phyloP scores from a whole-genome alignment of 176 grass and related monocot genomes.

The sorghum (Sorghum bicolor) region DNA sequence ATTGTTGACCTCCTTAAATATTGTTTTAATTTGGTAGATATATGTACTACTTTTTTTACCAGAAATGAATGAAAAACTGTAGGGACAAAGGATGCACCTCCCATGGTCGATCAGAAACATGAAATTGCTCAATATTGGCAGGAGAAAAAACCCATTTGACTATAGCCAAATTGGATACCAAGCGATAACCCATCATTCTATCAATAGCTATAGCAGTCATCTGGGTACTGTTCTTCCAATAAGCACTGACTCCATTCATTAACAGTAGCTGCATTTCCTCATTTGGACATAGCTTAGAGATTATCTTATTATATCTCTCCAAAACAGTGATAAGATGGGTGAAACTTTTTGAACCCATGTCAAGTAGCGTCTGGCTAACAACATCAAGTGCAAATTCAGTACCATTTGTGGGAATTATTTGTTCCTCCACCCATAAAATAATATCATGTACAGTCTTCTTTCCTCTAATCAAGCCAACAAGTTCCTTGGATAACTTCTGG shows the following conservation, averaged over 20 bases:
- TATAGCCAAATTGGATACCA: constrained; percentile 88
- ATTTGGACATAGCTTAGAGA: constrained; percentile 73
- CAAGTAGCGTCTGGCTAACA: constrained; percentile 81
- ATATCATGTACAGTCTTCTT: constrained; percentile 76
- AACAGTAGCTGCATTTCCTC: constrained; percentile 80
- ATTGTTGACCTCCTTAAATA: constrained; percentile 1
- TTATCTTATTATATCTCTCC: constrained; percentile 88
- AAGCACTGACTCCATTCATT: constrained; percentile 80
- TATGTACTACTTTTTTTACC: neutral
- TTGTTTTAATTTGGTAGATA: neutral
- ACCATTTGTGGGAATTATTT: constrained; percentile 68
- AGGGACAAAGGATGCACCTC: constrained; percentile 53
- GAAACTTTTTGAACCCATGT: constrained; percentile 99
- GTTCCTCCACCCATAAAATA: constrained; percentile 73
- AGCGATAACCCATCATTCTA: constrained; percentile 95
- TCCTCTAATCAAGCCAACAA: constrained; percentile 69
- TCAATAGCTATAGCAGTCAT: constrained; percentile 97
- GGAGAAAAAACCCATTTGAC: constrained; percentile 91
- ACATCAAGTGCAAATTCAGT: constrained; percentile 81
- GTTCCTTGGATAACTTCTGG: constrained; percentile 69
- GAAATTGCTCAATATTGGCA: constrained; percentile 76
- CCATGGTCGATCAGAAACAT: constrained; percentile 97
- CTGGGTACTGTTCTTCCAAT: constrained; percentile 96
- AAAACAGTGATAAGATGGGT: constrained; percentile 96
- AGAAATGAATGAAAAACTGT: neutral